Percentiles rank a stretch among this genome's conserved stretches.
phyloP scores from a whole-genome alignment of 2,329 filamentous ascomycete species.

The Aureobasidium melanogenum region DNA sequence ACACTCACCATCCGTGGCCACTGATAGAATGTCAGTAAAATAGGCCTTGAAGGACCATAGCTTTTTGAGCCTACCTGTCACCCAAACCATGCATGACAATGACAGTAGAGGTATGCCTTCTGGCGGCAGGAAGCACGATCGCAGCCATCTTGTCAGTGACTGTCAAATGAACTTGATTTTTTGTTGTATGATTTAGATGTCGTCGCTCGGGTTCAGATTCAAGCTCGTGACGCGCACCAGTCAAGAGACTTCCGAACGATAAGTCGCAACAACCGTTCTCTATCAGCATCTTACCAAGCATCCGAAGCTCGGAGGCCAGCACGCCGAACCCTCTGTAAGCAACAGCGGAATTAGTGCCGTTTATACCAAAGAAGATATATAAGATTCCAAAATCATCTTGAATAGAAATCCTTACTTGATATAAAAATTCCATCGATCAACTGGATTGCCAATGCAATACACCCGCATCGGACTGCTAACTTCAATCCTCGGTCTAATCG shows the following conservation, averaged over 20 bases:
- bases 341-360: slow-evolving; percentile 5
- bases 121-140: slow-evolving; percentile 68
- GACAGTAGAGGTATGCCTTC: slow-evolving; percentile 83
- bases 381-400: neutral
- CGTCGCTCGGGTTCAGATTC: neutral
- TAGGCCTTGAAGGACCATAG: neutral
- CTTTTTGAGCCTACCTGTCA: slow-evolving; percentile 47
- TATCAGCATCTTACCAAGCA: neutral
- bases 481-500: slow-evolving; percentile 1
- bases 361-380: neutral
- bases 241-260: neutral
- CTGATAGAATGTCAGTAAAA: slow-evolving; percentile 18
- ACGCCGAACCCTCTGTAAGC: neutral
- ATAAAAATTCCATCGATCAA: neutral
- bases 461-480: neutral
- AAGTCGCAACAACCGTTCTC: neutral
- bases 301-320: neutral
- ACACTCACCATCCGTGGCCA: slow-evolving; percentile 60
- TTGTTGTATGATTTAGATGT: neutral
- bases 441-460: neutral
- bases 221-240: neutral
- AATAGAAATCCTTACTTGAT: neutral
- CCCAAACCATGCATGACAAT: slow-evolving; percentile 92
- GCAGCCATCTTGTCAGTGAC: slow-evolving; percentile 27
- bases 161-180: neutral